These are phyloP conservation scores for Castanea sativa DNA, from an alignment of 306 rosid species.

Conservation along the genomic window DNA sequence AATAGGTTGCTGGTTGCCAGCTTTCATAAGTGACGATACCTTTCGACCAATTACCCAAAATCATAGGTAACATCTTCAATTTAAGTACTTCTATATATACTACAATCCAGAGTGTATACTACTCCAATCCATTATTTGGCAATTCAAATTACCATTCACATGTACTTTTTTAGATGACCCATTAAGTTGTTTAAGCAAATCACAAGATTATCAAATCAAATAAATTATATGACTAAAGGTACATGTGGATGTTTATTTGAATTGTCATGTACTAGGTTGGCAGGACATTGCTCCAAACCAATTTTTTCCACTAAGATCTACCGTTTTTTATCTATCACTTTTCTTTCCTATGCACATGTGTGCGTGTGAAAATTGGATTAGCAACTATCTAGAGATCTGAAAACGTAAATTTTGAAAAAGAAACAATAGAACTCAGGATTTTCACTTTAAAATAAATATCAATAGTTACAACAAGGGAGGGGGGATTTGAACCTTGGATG, in stretches of 20 bases:
- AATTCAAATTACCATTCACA: no score
- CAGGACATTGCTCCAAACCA: no score
- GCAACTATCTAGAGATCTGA: not conserved
- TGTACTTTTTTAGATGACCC: no score
- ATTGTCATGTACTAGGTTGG: no score
- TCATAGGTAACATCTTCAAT: not conserved
- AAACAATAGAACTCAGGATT: not conserved
- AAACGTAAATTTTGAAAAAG: not conserved
- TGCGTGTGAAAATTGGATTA: not conserved
- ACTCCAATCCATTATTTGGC: no score
- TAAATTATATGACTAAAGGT: no score
- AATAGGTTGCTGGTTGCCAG: not conserved
- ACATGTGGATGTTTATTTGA: no score
- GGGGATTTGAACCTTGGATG: no score
- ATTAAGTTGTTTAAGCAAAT: no score
- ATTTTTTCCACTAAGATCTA: not conserved
- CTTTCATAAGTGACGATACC: not conserved
- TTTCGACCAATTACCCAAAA: not conserved
- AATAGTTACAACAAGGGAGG: no score
- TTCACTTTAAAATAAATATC: no score
- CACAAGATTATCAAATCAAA: no score
- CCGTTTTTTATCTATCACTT: not conserved
- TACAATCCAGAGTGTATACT: not conserved
- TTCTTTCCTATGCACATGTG: not conserved
- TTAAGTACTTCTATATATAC: not conserved